A percentile compares a stretch with the other conserved stretches of the same genome.
These are phyloP conservation scores for Jacaranda mimosifolia DNA, from an alignment of 257 asterid species.

Conservation along the genomic window DNA sequence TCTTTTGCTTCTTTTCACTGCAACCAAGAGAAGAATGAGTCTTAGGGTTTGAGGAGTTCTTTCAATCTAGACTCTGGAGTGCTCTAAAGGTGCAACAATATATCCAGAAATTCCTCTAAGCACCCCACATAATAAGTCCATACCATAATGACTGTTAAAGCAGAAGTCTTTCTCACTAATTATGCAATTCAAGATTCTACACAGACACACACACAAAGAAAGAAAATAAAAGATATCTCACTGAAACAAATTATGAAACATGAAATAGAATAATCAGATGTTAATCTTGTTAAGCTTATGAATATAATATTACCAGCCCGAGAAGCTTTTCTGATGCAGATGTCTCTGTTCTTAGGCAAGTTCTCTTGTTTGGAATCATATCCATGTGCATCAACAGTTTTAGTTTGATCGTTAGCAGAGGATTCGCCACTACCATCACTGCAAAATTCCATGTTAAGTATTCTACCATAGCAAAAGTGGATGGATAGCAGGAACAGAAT, in stretches of 20 bases:
- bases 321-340: slow-evolving; percentile 45
- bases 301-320: slow-evolving; percentile 52
- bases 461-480: slow-evolving; percentile 18
- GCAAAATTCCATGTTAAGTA: slow-evolving; percentile 37
- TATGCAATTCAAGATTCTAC: slow-evolving; percentile 6
- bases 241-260: slow-evolving; percentile 14
- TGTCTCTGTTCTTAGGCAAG: slow-evolving; percentile 44
- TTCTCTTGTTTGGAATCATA: slow-evolving; percentile 44
- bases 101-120: background rate
- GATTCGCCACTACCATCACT: slow-evolving; percentile 43
- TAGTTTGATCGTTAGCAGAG: slow-evolving; percentile 47
- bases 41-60: background rate
- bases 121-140: background rate
- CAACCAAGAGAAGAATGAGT: slow-evolving; percentile 36
- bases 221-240: background rate
- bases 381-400: slow-evolving; percentile 35
- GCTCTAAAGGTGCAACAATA: background rate
- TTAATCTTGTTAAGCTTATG: slow-evolving; percentile 14
- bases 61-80: background rate
- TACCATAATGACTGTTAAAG: background rate
- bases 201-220: background rate
- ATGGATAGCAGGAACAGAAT: background rate
- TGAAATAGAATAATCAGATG: slow-evolving; percentile 9
- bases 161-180: too few species aligned
- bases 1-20: slow-evolving; percentile 55